Base-by-base conservation (phyloP, 1,284 basidiomycete genomes). In the Schizophyllum amplum region DNA sequence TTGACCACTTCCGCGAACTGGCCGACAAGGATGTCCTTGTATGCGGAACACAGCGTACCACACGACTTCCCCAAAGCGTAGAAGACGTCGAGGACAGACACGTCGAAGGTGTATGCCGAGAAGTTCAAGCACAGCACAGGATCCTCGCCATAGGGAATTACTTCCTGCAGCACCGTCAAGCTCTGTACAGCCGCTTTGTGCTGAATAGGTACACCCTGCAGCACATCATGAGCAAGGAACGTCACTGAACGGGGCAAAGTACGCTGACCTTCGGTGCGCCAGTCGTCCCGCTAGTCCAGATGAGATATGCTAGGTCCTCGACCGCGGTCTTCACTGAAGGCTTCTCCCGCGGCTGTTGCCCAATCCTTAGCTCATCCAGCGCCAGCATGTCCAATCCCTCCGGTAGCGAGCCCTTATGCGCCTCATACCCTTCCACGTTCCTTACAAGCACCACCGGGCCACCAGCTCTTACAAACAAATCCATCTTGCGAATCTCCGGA, bases 271-370 rank as follows among this genome's bases (percentile, higher is more conserved):
- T 72, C 9, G 70, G 70, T 21, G 68, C 58, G 33, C 70, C 70
- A 15, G 70, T 72, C 23, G 70, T 72, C 15, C 70, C 70, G 11
- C 65, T 67, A 4, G 70, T 72, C 70, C 70, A 72, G 60, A 72
- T 71, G 54, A 59, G 52, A 46, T 67, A 67, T 11, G 67, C 68
- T 6, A 68, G 59, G 55, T 67, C 61, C n/a, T 61, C 47, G 24
- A 62, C 24, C 11, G 24, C 23, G 6, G 54, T 58, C 22, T 47
- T 42, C 22, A 58, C 50, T 2, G 23, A 15, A 7, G 57, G 57
- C 27, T 48, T 46, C n/a, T 25, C 46, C 7, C 27, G 24, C 9
- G 33, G 42, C 24, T 58, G 57, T 24, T 52, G 49, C 23, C 24
- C 27, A 4, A 58, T 25, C 48, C 42, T 24, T 17, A 26, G 15